Evolutionary conservation across 1,139 yeast genomes (phyloP).

Genomic region (Geotrichum europaeum): DNA sequence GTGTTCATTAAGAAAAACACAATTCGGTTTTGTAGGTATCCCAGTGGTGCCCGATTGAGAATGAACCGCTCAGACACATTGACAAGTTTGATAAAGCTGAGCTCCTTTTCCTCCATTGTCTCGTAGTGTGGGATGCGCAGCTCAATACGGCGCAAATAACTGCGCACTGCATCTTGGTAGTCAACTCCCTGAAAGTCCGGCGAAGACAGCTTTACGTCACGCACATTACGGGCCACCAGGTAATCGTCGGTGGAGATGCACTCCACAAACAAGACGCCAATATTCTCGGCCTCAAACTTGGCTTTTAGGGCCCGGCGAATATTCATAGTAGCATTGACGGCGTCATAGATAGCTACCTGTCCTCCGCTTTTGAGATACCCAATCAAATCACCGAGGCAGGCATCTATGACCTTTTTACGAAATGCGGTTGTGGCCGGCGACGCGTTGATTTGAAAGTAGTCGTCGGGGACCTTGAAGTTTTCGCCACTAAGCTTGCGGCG

Average conservation of each 20-base stretch:
- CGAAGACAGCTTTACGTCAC: conserved; percentile 72
- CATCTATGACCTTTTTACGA: conserved; percentile 54
- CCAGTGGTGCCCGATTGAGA: conserved; percentile 74
- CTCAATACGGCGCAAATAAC: conserved; percentile 43
- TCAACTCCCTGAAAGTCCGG: conserved; percentile 83
- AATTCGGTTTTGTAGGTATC: conserved; percentile 82
- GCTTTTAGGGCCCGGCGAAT: conserved; percentile 57
- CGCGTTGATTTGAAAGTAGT: conserved; percentile 64
- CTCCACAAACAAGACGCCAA: conserved; percentile 83
- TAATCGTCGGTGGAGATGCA: conserved; percentile 71
- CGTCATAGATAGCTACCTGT: conserved; percentile 94
- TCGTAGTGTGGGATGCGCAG: conserved; percentile 42
- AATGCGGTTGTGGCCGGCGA: conserved; percentile 50
- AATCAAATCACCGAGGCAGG: conserved; percentile 64
- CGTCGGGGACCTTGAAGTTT: conserved; percentile 51
- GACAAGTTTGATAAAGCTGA: conserved; percentile 72
- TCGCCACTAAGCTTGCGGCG: conserved; percentile 45
- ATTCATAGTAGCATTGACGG: conserved; percentile 74
- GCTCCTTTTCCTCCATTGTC: conserved; percentile 44
- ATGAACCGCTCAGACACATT: conserved; percentile 84
- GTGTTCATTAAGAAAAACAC: conserved; percentile 87
- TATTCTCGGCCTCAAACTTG: conserved; percentile 40
- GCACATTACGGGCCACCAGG: conserved; percentile 68
- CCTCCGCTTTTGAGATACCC: conserved; percentile 67
- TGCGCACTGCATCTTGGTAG: conserved; percentile 39